Base-by-base conservation (phyloP, 306 rosid genomes). In the Fragaria iinumae region DNA sequence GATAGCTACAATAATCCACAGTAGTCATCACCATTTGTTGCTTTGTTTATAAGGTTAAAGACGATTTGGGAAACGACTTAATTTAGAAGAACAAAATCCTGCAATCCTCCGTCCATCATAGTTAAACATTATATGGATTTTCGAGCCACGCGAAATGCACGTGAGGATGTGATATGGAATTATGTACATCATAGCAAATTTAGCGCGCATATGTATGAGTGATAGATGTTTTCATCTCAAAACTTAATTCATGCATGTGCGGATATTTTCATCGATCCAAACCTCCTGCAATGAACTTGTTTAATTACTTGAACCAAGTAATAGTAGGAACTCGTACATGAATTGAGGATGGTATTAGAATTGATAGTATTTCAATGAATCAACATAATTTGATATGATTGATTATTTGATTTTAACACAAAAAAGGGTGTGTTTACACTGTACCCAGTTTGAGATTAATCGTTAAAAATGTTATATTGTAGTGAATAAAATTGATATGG, bases 81-180 rank as follows among this genome's bases (percentile, higher is more conserved):
- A 63, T 0, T 0, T 63, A 48, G 23, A 48, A 45, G 60, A 75
- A 13, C 72, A 34, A 48, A n/a, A 64, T 16, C n/a, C 69, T 44
- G 65, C 52, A 13, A 59, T 73, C 67, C 38, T 39, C 50, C 68
- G 18, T 20, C 34, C 39, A 66, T 18, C 70, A 3, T 65, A 34
- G 47, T 65, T 34, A 18, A 17, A 36, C 25, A 65, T 34, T 36
- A 65, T 66, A 7, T 63, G 43, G 41, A 63, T 63, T 63, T 63
- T 63, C 38, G 64, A 71, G 67, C 69, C 81, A 59, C 72, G 64
- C 73, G 10, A 13, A 52, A 18, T 27, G 56, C 78, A 49, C 49
- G 78, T 73, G 82, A 34, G 50, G 68, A 38, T 72, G 45, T 3
- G 43, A 21, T 44, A 4, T 67, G 8, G 10, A 67, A 20, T 2